Evolutionary conservation across 345 rosid species (phyloP), one percentile per base, ranked within the genome.

Genomic region (Erysimum cheiranthoides): DNA sequence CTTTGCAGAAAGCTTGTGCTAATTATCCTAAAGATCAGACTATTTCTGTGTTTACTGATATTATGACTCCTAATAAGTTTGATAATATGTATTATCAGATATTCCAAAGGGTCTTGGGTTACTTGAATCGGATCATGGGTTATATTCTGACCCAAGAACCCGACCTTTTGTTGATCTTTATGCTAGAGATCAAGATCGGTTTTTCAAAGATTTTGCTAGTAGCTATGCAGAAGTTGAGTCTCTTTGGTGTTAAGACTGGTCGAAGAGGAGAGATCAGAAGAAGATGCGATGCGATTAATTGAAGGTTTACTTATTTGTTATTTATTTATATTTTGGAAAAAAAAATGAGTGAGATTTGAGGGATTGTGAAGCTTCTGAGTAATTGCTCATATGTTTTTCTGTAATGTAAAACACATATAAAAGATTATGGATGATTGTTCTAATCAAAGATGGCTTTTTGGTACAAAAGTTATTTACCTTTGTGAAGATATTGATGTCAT

Each of bases 161-260:
- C 75, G 81, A 73, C 81, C 82, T 14, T 92, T 74, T 65, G 97
- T 94, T 83, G 87, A 85, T 58, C 43, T 85, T 69, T 94, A 94
- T 73, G 97, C 90, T 2, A 82, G 47, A 7, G 85, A 89, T 75
- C 86, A 94, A 80, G 78, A 65, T 68, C 78, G 28, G 63, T 94
- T 92, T 77, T 92, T 94, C 57, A 66, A 75, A 28, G 97, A 86
- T 47, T 94, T 94, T 68, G 91, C 81, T 7, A 71, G 10, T n/a
- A 46, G 97, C 96, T 13, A 92, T 94, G 93, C 87, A 86, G 84
- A 92, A 92, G 87, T 85, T 92, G 21, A 90, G 97, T 57, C 80
- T 88, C 6, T 75, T 78, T 47, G 95, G 97, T 61, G 61, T 94
- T 31, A 73, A 81, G 83, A 92, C 97, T 8, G 99, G 97, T 30